Evolutionary conservation across 176 grass and related monocot genomes (phyloP).

Genomic region (Rhipidocladum racemiflorum): DNA sequence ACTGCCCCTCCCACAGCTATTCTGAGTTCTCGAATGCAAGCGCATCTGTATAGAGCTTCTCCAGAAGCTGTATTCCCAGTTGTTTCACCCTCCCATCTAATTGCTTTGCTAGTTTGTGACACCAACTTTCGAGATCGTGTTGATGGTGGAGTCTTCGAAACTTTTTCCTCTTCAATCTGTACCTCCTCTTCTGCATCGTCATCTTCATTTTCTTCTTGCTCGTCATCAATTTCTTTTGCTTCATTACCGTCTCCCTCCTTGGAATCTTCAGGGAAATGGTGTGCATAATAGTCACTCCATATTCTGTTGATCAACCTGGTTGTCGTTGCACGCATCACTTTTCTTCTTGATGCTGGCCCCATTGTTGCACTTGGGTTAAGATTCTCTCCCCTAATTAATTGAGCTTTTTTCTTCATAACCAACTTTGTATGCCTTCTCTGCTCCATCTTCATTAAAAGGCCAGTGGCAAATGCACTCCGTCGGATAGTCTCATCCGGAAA

Average conservation of each 20-base stretch:
- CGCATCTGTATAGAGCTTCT: slow-evolving; percentile 57
- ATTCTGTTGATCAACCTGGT: slow-evolving; percentile 66
- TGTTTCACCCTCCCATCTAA: slow-evolving; percentile 40
- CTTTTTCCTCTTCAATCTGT: slow-evolving; percentile 21
- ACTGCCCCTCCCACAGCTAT: slow-evolving; percentile 54
- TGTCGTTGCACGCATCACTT: slow-evolving; percentile 82
- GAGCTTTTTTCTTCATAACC: slow-evolving; percentile 57
- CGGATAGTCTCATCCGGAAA: slow-evolving; percentile 53
- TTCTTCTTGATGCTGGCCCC: slow-evolving; percentile 37
- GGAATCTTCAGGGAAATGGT: slow-evolving; percentile 58
- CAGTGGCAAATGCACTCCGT: slow-evolving; percentile 52
- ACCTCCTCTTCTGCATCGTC: slow-evolving; percentile 58
- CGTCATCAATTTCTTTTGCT: slow-evolving; percentile 51
- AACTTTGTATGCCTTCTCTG: slow-evolving; percentile 66
- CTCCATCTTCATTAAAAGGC: slow-evolving; percentile 57
- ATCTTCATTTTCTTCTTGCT: slow-evolving; percentile 55
- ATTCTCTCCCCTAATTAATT: slow-evolving; percentile 47
- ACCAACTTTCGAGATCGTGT: slow-evolving; percentile 6
- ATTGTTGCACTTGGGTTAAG: slow-evolving; percentile 62
- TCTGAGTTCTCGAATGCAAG: slow-evolving; percentile 52
- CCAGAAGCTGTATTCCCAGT: slow-evolving; percentile 43
- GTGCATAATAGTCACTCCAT: slow-evolving; percentile 66
- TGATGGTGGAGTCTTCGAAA: slow-evolving; percentile 21
- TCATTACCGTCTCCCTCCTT: slow-evolving; percentile 41
- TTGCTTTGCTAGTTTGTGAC: slow-evolving; percentile 9